Evolutionary conservation across 179 eudicot genomes (phyloP).

Genomic region (Beta macrorhiza): DNA sequence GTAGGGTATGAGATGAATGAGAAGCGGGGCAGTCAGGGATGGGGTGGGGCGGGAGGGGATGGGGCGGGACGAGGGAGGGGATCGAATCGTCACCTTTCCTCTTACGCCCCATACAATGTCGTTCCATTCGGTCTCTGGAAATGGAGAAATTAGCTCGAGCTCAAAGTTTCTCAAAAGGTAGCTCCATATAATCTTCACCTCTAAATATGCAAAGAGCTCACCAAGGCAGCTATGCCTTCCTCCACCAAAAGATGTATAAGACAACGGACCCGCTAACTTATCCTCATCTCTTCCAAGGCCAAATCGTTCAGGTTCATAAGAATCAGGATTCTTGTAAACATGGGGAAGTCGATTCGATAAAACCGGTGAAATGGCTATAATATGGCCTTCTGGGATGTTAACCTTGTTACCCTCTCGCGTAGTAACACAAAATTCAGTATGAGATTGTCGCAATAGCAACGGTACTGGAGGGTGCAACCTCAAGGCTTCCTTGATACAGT

Average conservation of each 20-base stretch:
- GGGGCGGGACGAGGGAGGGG: too few relatives aligned
- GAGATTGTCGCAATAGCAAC: conserved; percentile 71
- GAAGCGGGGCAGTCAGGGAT: too few relatives aligned
- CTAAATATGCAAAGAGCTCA: conserved; percentile 84
- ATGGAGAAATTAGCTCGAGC: conserved; percentile 73
- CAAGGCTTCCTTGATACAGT: conserved; percentile 84
- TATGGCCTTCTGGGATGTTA: conserved; percentile 87
- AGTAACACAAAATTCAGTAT: conserved; percentile 65
- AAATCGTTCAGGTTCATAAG: conserved; percentile 73
- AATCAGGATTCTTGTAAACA: conserved; percentile 61
- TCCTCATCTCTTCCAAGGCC: conserved; percentile 80
- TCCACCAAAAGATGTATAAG: conserved; percentile 72
- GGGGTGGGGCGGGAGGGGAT: too few relatives aligned
- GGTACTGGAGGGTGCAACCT: conserved; percentile 85
- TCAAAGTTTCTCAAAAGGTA: conserved; percentile 80
- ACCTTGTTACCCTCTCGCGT: conserved; percentile 70
- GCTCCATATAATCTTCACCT: conserved; percentile 86
- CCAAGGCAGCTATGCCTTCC: conserved; percentile 89
- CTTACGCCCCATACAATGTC: conserved; percentile 88
- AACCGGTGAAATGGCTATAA: conserved; percentile 80
- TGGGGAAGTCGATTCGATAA: conserved; percentile 70
- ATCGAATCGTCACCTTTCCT: conserved; percentile 82
- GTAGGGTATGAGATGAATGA: too few relatives aligned
- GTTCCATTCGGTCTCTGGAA: conserved; percentile 86
- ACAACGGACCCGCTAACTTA: conserved; percentile 24